A percentile compares a stretch with the other conserved stretches of the same genome.
Conservation (phyloP, 2,329 filamentous ascomycete species). For the Talaromyces atroroseus region DNA sequence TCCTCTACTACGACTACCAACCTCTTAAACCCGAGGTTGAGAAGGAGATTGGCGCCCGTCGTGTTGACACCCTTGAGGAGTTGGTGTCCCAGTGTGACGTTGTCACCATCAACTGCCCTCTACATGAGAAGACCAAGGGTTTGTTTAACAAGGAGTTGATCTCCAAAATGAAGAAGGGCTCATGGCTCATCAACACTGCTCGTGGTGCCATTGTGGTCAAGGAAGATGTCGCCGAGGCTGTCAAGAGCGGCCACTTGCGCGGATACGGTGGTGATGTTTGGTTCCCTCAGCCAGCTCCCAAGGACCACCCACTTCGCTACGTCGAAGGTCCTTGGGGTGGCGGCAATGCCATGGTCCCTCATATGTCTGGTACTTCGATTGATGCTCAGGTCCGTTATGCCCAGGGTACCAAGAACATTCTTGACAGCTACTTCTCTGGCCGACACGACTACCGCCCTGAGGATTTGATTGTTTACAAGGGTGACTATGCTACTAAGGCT, state of each 20-base stretch:
- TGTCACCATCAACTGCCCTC: conserved; percentile 98
- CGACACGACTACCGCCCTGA: conserved; percentile 80
- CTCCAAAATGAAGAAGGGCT: conserved; percentile 97
- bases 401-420: conserved; percentile 78
- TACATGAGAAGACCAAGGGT: conserved; percentile 95
- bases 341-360: conserved; percentile 96
- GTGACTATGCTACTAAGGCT: conserved; percentile 91
- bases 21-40: conserved; percentile 78
- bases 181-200: conserved; percentile 97
- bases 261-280: conserved; percentile 56
- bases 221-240: conserved; percentile 92
- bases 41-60: conserved; percentile 90
- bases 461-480: conserved; percentile 84
- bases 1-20: conserved; percentile 99
- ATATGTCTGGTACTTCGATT: conserved; percentile 98
- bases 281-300: conserved; percentile 95
- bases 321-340: conserved; percentile 93
- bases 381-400: conserved; percentile 94
- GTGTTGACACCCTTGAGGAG: conserved; percentile 85
- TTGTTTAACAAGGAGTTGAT: conserved; percentile 99
- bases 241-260: conserved; percentile 73
- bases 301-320: conserved; percentile 86
- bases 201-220: conserved; percentile 99
- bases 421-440: conserved; percentile 85
- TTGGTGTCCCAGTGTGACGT: conserved; percentile 91